Conservation (phyloP, 2,329 filamentous ascomycete genomes). For the Fusarium devonianum region DNA sequence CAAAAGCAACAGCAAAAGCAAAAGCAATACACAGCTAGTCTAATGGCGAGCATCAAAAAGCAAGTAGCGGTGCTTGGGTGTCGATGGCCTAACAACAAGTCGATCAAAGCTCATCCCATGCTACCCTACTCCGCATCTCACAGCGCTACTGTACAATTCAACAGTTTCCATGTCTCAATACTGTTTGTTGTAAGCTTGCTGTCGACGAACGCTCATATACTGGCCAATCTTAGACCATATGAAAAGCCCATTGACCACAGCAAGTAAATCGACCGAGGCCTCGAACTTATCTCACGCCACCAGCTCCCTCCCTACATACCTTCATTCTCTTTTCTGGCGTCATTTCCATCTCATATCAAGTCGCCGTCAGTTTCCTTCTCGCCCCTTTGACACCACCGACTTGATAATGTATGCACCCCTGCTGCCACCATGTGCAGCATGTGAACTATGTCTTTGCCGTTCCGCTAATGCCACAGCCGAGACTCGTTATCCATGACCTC, state of each 20-base stretch:
- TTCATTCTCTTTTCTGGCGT: neutral
- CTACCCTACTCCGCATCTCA: no score
- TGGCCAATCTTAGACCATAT: no score
- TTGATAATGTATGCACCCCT: conserved; percentile 5
- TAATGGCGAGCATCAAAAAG: conserved; percentile 2
- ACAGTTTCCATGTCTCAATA: no score
- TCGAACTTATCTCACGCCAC: neutral
- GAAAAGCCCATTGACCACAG: no score
- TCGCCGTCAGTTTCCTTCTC: conserved; percentile 8
- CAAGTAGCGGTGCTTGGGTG: no score
- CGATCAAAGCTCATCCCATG: no score
- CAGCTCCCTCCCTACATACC: neutral
- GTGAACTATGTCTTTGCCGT: neutral
- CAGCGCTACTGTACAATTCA: no score
- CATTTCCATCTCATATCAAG: conserved; percentile 1
- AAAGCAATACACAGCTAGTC: conserved; percentile 9
- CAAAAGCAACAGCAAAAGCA: neutral
- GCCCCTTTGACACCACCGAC: conserved; percentile 12
- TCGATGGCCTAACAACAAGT: no score
- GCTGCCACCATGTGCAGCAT: conserved; percentile 17
- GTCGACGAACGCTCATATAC: no score
- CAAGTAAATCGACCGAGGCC: neutral
- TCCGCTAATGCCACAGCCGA: no score
- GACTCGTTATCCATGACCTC: neutral
- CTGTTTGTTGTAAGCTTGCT: no score